Conservation (phyloP, 1,284 basidiomycete species). For the Ceratobasidium sp. region DNA sequence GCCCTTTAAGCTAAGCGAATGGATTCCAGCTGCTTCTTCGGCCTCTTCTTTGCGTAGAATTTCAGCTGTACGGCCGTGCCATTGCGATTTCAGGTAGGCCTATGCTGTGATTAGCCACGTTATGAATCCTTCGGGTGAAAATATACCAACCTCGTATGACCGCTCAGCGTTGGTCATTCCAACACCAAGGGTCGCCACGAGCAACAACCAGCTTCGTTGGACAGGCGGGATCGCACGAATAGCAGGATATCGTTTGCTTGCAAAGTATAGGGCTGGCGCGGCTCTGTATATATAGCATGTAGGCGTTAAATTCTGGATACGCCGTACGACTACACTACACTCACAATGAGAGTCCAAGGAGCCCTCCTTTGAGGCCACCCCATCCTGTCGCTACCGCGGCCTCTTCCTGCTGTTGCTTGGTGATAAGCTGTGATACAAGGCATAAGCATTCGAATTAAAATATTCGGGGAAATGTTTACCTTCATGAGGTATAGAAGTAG, state of each 20-base stretch:
- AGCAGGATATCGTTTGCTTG: constrained; percentile 34
- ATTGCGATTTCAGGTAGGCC: constrained; percentile 43
- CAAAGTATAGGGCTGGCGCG: constrained; percentile 29
- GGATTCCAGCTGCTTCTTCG: constrained; percentile 30
- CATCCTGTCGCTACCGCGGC: constrained; percentile 20
- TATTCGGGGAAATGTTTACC: constrained; percentile 3
- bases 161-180: constrained; percentile 41
- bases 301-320: background rate
- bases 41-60: constrained; percentile 37
- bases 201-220: constrained; percentile 25
- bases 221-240: constrained; percentile 40
- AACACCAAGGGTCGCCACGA: constrained; percentile 32
- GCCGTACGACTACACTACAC: background rate
- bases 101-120: background rate
- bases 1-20: constrained; percentile 31
- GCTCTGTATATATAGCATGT: constrained; percentile 28
- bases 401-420: constrained; percentile 58
- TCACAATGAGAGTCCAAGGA: constrained; percentile 27
- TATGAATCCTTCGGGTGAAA: background rate
- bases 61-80: constrained; percentile 40
- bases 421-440: constrained; percentile 58
- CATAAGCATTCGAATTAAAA: background rate
- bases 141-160: constrained; percentile 30
- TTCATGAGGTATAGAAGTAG: constrained; percentile 25
- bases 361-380: constrained; percentile 19